Base-by-base conservation (phyloP, 192 early-diverging fungal genomes). In the Obelidium mucronatum region DNA sequence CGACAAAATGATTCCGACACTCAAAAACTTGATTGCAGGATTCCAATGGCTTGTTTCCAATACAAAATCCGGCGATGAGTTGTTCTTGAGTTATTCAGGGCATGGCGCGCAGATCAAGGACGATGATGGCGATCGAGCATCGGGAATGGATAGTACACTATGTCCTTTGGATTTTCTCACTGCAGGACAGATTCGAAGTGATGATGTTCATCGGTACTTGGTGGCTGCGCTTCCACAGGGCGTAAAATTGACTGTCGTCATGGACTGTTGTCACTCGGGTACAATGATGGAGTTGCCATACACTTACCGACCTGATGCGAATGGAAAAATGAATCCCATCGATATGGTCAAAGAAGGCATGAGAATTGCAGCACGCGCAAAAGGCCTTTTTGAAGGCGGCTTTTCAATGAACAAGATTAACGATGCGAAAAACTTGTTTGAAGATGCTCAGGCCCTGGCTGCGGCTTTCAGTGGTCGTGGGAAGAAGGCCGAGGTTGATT, bases 141-240 rank as follows among this genome's bases (percentile, higher is more conserved):
- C 82, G 84, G 17, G 36, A 37, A n/a, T 67, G 24, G 74, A 70
- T 54, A 17, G 91, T 67, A 93, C 90, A 40, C 91, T 94, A 36
- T 88, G 90, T 63, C 93, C 93, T 2, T 77, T 85, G 52, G 94
- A 96, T 79, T 94, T 91, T 79, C 77, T 89, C 53, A 64, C 61
- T 6, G 85, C 85, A 2, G 94, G 94, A 22, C 85, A 88, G 59
- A 94, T 96, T 65, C 79, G 84, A 35, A 88, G 93, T 69, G 90
- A 90, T 77, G 87, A 89, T 61, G 35, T 95, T 76, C 85, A 92
- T 61, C 77, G 82, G 30, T 60, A 90, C 17, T 67, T 93, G 75
- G 89, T 90, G 36, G 80, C 80, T 40, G 79, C 83, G 17, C 85
- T 96, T 13, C 93, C 94, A 37, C 81, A 69, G 19, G 91, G 91